Evolutionary conservation across 169 alveolate species (phyloP).

Genomic region (Neospora caninum): DNA sequence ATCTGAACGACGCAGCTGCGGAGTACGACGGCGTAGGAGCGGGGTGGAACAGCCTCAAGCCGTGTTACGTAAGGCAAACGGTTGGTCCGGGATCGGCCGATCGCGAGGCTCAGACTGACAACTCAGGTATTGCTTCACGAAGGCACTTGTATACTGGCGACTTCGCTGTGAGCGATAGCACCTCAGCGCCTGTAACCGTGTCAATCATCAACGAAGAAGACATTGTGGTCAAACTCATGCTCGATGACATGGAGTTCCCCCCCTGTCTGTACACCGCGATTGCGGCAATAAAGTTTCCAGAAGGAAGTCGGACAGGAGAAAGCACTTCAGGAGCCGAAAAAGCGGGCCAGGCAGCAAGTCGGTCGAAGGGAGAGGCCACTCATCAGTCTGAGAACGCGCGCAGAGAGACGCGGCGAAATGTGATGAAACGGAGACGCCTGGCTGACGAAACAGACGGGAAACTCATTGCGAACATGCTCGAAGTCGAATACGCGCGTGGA

Average conservation of each 20-base stretch:
- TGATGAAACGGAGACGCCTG: slow-evolving; percentile 21
- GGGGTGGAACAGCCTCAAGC: background rate
- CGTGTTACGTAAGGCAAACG: slow-evolving; percentile 21
- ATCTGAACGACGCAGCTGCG: background rate
- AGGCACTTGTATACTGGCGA: slow-evolving; percentile 31
- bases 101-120: slow-evolving; percentile 21
- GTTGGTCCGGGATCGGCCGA: background rate
- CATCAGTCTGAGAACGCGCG: background rate
- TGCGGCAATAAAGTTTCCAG: slow-evolving; percentile 18
- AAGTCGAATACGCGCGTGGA: slow-evolving; percentile 28
- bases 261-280: slow-evolving; percentile 30
- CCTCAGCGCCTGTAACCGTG: background rate
- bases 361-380: background rate
- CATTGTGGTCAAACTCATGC: slow-evolving; percentile 24
- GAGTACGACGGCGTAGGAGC: background rate
- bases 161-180: slow-evolving; percentile 14
- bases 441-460: slow-evolving; percentile 24
- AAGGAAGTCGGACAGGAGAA: background rate
- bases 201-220: slow-evolving; percentile 46
- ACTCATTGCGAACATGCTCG: slow-evolving; percentile 8
- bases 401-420: background rate
- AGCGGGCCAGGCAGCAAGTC: background rate
- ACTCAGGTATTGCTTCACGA: background rate
- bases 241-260: slow-evolving; percentile 32
- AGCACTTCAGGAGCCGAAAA: background rate